These are phyloP conservation scores for Neurospora sp. DNA, from an alignment of 495 filamentous ascomycete genomes.

Conservation along the genomic window DNA sequence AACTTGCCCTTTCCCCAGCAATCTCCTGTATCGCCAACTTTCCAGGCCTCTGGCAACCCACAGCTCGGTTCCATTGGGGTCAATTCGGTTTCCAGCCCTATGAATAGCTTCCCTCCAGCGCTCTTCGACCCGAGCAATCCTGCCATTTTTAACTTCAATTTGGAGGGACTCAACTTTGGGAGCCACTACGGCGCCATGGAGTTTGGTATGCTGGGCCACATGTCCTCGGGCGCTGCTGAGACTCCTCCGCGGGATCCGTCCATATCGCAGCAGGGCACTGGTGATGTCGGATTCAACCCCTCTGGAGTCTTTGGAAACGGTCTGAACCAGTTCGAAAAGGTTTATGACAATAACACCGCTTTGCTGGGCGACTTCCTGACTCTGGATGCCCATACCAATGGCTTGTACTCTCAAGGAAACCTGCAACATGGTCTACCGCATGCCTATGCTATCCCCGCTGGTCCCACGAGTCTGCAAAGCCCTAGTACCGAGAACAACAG, in stretches of 20 bases:
- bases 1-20: slow-evolving; percentile 49
- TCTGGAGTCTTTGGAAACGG: slow-evolving; percentile 35
- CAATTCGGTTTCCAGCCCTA: slow-evolving; percentile 21
- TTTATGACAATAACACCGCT: slow-evolving; percentile 28
- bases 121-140: slow-evolving; percentile 87
- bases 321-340: slow-evolving; percentile 30
- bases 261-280: slow-evolving; percentile 26
- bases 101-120: slow-evolving; percentile 42
- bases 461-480: slow-evolving; percentile 37
- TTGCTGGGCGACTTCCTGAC: slow-evolving; percentile 31
- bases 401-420: slow-evolving; percentile 36
- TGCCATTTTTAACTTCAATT: slow-evolving; percentile 83
- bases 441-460: slow-evolving; percentile 40
- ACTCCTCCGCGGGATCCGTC: slow-evolving; percentile 57
- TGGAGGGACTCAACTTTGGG: slow-evolving; percentile 88
- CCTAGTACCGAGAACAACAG: slow-evolving; percentile 42
- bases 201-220: slow-evolving; percentile 88
- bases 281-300: slow-evolving; percentile 31
- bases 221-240: slow-evolving; percentile 77
- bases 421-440: slow-evolving; percentile 41
- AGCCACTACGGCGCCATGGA: slow-evolving; percentile 91
- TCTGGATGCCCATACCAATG: slow-evolving; percentile 27
- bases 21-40: slow-evolving; percentile 60
- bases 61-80: slow-evolving; percentile 21
- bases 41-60: slow-evolving; percentile 31